Evolutionary conservation across 108 stramenopile species (phyloP).

Genomic region (Pseudonitzschia multiseries): DNA sequence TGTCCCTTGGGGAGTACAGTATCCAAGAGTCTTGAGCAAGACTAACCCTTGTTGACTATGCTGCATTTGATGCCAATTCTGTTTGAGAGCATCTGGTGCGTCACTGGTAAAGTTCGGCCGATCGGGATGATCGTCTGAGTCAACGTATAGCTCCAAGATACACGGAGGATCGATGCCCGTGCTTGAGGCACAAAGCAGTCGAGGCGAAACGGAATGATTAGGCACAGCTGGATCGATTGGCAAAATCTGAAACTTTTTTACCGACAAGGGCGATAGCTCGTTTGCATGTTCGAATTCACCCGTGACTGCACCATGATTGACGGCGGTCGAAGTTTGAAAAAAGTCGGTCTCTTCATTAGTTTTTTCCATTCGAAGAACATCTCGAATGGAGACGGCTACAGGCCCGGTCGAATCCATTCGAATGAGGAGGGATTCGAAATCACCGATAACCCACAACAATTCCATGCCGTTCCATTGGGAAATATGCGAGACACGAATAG

Average conservation of each 20-base stretch:
- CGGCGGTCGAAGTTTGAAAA: neutral
- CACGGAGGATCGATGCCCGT: slow-evolving; percentile 20
- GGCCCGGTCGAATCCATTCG: slow-evolving; percentile 33
- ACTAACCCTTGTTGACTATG: neutral
- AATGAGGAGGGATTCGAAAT: slow-evolving; percentile 38
- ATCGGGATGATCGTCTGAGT: neutral
- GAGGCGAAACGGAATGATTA: neutral
- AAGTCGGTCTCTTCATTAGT: neutral
- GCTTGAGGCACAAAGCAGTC: slow-evolving; percentile 20
- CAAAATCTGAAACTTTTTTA: slow-evolving; percentile 36
- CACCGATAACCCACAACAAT: slow-evolving; percentile 58
- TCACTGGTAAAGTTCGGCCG: neutral
- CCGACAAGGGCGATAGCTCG: neutral
- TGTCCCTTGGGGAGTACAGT: slow-evolving; percentile 2
- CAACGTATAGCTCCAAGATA: slow-evolving; percentile 15
- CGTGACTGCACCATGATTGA: neutral
- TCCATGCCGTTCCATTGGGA: slow-evolving; percentile 54
- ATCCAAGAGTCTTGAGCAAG: slow-evolving; percentile 15
- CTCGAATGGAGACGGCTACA: slow-evolving; percentile 16
- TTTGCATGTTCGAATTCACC: neutral
- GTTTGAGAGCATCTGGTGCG: neutral
- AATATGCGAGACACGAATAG: slow-evolving; percentile 49
- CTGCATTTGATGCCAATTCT: neutral
- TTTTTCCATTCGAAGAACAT: neutral
- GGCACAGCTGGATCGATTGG: slow-evolving; percentile 20